Conservation (phyloP, 257 asterid species). For the Solanum arcanum region DNA sequence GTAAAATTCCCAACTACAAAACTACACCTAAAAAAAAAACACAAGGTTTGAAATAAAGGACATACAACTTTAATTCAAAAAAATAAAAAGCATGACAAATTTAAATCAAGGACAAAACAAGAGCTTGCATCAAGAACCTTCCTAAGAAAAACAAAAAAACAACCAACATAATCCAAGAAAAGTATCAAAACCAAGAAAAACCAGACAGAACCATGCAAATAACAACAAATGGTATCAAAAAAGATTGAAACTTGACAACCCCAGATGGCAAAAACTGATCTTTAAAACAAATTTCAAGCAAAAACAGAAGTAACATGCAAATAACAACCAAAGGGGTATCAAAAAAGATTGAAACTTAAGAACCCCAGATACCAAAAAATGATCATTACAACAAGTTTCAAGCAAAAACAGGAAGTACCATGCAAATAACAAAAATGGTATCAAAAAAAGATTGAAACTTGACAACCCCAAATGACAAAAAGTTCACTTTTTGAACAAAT, state of each 20-base stretch:
- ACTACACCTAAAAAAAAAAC: not conserved
- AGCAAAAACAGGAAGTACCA: not conserved
- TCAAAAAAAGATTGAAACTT: not conserved
- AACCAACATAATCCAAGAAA: not conserved
- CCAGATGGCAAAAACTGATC: slow-evolving; percentile 13
- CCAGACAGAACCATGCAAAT: not conserved
- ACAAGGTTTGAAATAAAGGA: slow-evolving; percentile 7
- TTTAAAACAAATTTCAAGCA: slow-evolving; percentile 2
- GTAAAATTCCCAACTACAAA: not conserved
- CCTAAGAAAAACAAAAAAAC: not conserved
- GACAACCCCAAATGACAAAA: slow-evolving; percentile 11
- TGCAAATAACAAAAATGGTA: not conserved
- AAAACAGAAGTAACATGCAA: not conserved
- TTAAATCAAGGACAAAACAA: not conserved
- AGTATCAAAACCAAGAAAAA: not conserved
- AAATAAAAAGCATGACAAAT: not conserved
- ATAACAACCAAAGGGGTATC: not conserved
- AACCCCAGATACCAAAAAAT: slow-evolving; percentile 10
- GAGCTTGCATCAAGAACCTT: not conserved
- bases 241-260: not conserved
- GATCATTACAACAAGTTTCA: slow-evolving; percentile 5
- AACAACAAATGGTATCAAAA: not conserved
- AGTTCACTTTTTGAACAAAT: slow-evolving; percentile 9
- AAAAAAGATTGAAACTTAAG: not conserved
- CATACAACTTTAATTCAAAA: not conserved